These are phyloP conservation scores for Vitis riparia DNA, from an alignment of 164 flowering plant species.

Conservation along the genomic window DNA sequence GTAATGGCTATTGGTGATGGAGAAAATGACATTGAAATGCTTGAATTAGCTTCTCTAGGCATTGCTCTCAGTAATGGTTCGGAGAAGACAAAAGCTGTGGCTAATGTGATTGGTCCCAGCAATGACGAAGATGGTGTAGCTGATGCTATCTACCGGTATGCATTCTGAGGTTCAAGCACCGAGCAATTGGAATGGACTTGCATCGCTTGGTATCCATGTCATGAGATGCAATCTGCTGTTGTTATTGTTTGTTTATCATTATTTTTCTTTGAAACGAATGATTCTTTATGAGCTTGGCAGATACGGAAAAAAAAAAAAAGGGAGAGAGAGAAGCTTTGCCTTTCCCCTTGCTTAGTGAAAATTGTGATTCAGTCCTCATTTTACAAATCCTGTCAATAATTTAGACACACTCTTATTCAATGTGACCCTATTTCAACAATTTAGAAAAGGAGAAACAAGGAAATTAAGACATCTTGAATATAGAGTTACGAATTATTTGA, in stretches of 20 bases:
- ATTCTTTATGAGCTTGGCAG: no score
- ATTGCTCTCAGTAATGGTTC: slow-evolving; percentile 87
- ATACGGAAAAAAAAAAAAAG: no score
- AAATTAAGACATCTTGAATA: no score
- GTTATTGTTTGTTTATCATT: not conserved
- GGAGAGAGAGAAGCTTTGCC: no score
- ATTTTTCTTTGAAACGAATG: not conserved
- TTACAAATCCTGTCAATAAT: no score
- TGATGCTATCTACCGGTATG: slow-evolving; percentile 91
- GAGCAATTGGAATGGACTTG: not conserved
- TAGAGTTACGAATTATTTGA: no score
- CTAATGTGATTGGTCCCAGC: slow-evolving; percentile 70
- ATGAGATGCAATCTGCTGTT: not conserved
- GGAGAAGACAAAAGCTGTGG: slow-evolving; percentile 85
- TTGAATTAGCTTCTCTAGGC: slow-evolving; percentile 83
- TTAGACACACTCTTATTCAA: no score
- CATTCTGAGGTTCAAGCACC: slow-evolving; percentile 47
- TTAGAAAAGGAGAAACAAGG: no score
- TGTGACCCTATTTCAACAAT: no score
- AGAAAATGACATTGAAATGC: slow-evolving; percentile 95
- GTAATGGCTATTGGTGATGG: slow-evolving; percentile 97
- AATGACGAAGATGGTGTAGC: slow-evolving; percentile 98
- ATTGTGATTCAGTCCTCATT: not conserved
- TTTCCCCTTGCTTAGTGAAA: not conserved
- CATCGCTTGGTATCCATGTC: not conserved